Evolutionary conservation across 768 basidiomycete genomes (phyloP).

Genomic region (Pleurotus ostreatus): DNA sequence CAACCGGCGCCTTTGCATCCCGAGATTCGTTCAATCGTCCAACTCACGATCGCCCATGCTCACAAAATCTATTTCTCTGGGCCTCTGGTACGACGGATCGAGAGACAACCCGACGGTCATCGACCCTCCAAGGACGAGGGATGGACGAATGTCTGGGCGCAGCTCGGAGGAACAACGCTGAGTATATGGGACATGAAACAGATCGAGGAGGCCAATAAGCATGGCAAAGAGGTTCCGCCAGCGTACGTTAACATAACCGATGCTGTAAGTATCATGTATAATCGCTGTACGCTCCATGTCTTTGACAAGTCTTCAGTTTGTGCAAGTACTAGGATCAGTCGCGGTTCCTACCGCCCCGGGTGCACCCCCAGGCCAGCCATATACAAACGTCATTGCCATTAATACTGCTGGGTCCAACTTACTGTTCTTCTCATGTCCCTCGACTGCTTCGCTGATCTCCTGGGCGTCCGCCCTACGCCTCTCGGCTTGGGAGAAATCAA

Average conservation of each 20-base stretch:
- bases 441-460: slow-evolving; percentile 62
- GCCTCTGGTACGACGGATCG: slow-evolving; percentile 70
- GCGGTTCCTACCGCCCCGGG: slow-evolving; percentile 53
- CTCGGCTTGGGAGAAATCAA: slow-evolving; percentile 90
- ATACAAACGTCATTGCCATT: slow-evolving; percentile 79
- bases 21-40: slow-evolving; percentile 78
- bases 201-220: slow-evolving; percentile 77
- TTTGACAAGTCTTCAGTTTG: slow-evolving; percentile 45
- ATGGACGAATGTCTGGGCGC: slow-evolving; percentile 87
- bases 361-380: slow-evolving; percentile 47
- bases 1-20: slow-evolving; percentile 52
- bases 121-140: slow-evolving; percentile 67
- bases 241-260: slow-evolving; percentile 86
- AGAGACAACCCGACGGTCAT: slow-evolving; percentile 75
- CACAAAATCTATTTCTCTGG: slow-evolving; percentile 89
- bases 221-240: slow-evolving; percentile 81
- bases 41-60: slow-evolving; percentile 68
- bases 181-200: slow-evolving; percentile 91
- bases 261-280: slow-evolving; percentile 52
- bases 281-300: slow-evolving; percentile 8
- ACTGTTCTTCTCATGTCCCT: slow-evolving; percentile 82
- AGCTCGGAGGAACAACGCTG: slow-evolving; percentile 84
- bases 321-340: slow-evolving; percentile 73
- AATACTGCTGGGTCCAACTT: slow-evolving; percentile 94
- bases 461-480: slow-evolving; percentile 93